Evolutionary conservation across 139 green algal genomes (phyloP).

Genomic region (Chlorella sp.): DNA sequence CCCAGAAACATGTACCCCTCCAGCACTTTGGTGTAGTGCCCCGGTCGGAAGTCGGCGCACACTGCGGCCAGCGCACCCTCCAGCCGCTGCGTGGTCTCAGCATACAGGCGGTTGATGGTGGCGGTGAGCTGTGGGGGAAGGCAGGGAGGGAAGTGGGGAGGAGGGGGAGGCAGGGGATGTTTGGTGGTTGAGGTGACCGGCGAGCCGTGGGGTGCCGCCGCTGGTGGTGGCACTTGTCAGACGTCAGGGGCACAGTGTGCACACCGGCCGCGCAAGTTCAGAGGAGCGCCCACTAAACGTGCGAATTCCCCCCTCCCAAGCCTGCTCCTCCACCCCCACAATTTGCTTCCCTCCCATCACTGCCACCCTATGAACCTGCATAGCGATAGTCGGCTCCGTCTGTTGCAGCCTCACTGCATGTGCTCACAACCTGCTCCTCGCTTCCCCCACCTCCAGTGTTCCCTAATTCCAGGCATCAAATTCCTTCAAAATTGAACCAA

Average conservation of each 20-base stretch:
- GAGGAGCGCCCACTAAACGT: too few relatives aligned
- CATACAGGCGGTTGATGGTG: constrained; percentile 48
- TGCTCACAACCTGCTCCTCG: not conserved
- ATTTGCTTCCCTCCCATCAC: too few relatives aligned
- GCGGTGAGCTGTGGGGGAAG: constrained; percentile 16
- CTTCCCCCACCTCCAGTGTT: not conserved
- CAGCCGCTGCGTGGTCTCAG: constrained; percentile 45
- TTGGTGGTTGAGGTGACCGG: not conserved
- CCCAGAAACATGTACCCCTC: constrained; percentile 59
- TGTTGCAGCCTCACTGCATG: not conserved
- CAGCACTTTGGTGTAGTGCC: constrained; percentile 53
- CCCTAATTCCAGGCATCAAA: not conserved
- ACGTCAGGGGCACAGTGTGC: too few relatives aligned
- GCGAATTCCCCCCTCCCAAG: too few relatives aligned
- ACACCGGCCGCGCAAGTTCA: too few relatives aligned
- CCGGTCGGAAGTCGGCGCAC: constrained; percentile 51
- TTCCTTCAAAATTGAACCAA: not conserved
- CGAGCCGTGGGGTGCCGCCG: too few relatives aligned
- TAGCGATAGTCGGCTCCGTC: not conserved
- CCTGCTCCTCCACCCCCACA: too few relatives aligned
- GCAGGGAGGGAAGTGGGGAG: not conserved
- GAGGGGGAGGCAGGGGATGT: not conserved
- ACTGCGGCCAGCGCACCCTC: constrained; percentile 43
- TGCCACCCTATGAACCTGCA: not conserved
- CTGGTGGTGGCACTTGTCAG: too few relatives aligned